Conservation (phyloP, 148 eudicot genomes). For the Amaranthus hypochondriacus region DNA sequence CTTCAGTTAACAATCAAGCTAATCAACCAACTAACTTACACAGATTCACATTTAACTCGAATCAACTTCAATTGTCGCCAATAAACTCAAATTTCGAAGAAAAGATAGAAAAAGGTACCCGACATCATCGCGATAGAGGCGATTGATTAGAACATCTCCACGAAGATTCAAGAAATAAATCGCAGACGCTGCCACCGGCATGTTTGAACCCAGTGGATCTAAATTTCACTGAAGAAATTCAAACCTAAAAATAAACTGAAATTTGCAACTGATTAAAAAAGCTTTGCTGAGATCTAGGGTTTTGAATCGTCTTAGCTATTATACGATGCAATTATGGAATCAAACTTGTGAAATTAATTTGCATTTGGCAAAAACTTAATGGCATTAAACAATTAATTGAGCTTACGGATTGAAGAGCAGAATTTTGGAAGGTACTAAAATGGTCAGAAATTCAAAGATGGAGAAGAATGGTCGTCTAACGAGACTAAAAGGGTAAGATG, state of each 20-base stretch:
- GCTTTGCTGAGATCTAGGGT: constrained; percentile 30
- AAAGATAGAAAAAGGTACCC: constrained; percentile 43
- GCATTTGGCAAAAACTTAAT: neutral
- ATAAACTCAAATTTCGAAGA: neutral
- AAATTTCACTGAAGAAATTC: constrained; percentile 4
- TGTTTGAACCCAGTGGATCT: constrained; percentile 44
- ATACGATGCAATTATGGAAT: neutral
- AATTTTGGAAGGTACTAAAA: neutral
- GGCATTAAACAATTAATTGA: neutral
- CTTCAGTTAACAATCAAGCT: neutral
- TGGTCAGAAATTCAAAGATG: constrained; percentile 4
- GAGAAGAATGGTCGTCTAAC: neutral
- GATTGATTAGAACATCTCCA: constrained; percentile 99
- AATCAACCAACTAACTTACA: neutral
- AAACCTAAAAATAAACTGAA: neutral
- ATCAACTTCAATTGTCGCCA: neutral
- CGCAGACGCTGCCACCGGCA: constrained; percentile 98
- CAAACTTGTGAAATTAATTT: neutral
- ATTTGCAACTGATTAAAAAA: constrained; percentile 13
- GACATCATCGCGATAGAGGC: constrained; percentile 95
- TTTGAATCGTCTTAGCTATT: neutral
- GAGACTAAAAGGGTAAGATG: neutral
- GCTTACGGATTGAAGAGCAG: neutral
- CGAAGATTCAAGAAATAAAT: constrained; percentile 92
- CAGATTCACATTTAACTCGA: neutral